Percentiles rank a stretch among this genome's conserved stretches.
These are phyloP conservation scores for Aureobasidium sp. DNA, from an alignment of 2,329 filamentous ascomycete genomes.

Conservation along the genomic window DNA sequence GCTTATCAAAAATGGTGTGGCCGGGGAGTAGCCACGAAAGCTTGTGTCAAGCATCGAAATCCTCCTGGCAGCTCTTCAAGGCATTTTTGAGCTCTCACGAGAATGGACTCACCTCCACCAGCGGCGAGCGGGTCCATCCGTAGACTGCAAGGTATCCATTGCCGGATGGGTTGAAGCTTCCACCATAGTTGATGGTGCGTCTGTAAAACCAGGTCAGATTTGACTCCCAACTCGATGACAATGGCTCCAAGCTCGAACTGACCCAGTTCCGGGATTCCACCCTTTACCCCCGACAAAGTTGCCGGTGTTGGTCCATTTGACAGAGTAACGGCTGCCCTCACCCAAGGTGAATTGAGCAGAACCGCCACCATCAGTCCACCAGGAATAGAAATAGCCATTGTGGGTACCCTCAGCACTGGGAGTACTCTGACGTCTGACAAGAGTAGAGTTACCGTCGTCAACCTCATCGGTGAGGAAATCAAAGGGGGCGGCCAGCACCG, in stretches of 20 bases:
- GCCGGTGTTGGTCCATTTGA: conserved; percentile 22
- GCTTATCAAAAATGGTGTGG: too few species aligned
- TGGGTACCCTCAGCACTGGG: conserved; percentile 28
- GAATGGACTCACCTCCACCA: too few species aligned
- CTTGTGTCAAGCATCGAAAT: too few species aligned
- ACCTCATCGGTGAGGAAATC: conserved; percentile 30
- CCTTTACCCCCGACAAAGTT: conserved; percentile 52
- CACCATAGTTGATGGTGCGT: conserved; percentile 47
- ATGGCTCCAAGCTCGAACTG: conserved; percentile 33
- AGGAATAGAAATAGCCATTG: conserved; percentile 19
- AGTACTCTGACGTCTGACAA: conserved; percentile 35
- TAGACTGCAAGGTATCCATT: conserved; percentile 51
- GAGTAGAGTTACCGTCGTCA: conserved; percentile 12
- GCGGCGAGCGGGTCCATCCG: conserved; percentile 48
- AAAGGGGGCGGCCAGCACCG: conserved; percentile 33
- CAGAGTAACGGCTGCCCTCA: conserved; percentile 17
- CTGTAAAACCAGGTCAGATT: background rate
- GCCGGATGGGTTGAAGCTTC: conserved; percentile 41
- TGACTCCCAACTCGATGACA: background rate
- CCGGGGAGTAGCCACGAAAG: too few species aligned
- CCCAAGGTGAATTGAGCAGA: conserved; percentile 13
- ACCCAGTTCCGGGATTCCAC: conserved; percentile 47
- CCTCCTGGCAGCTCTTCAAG: too few species aligned
- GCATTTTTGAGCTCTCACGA: too few species aligned
- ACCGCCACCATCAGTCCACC: conserved; percentile 31